These are phyloP conservation scores for Psilocybe tampanensis DNA, from an alignment of 768 basidiomycete genomes.

Conservation along the genomic window DNA sequence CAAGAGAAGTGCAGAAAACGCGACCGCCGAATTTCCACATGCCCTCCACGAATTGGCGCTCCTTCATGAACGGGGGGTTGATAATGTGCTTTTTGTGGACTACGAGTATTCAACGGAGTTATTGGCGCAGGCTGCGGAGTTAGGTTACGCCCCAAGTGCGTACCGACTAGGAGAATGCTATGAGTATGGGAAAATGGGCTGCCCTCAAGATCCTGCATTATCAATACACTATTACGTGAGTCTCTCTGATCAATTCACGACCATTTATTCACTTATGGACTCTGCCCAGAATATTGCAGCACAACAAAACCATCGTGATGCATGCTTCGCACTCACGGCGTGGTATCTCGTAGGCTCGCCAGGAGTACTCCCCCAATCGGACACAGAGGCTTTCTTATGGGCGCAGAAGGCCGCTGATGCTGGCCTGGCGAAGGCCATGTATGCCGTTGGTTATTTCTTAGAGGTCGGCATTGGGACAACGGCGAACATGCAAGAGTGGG, in stretches of 20 bases:
- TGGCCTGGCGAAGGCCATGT: conserved; percentile 94
- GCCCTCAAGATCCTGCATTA: conserved; percentile 94
- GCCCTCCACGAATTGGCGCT: conserved; percentile 94
- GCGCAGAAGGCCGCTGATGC: conserved; percentile 93
- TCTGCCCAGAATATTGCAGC: conserved; percentile 90
- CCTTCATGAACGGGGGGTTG: conserved; percentile 95
- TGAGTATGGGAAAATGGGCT: conserved; percentile 98
- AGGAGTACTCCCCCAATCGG: conserved; percentile 95
- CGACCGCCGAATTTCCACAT: conserved; percentile 94
- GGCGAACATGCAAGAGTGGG: conserved; percentile 67
- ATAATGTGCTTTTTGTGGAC: conserved; percentile 97
- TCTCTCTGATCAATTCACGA: conserved; percentile 20
- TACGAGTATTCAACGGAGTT: conserved; percentile 94
- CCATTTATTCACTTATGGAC: conserved; percentile 13
- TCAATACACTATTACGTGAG: conserved; percentile 98
- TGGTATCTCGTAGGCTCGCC: conserved; percentile 99
- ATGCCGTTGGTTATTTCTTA: conserved; percentile 96
- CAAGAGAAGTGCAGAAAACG: conserved; percentile 93
- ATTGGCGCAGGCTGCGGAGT: conserved; percentile 91
- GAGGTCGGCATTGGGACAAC: conserved; percentile 91
- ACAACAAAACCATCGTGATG: conserved; percentile 95
- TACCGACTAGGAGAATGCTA: conserved; percentile 97
- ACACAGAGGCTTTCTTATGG: conserved; percentile 98
- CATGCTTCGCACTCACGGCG: conserved; percentile 96
- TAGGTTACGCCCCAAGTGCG: conserved; percentile 96